Percentiles rank a stretch among this genome's conserved stretches.
Evolutionary conservation across 2,329 filamentous ascomycete genomes (phyloP).

Genomic region (Pyrenophora tritici-repentis): DNA sequence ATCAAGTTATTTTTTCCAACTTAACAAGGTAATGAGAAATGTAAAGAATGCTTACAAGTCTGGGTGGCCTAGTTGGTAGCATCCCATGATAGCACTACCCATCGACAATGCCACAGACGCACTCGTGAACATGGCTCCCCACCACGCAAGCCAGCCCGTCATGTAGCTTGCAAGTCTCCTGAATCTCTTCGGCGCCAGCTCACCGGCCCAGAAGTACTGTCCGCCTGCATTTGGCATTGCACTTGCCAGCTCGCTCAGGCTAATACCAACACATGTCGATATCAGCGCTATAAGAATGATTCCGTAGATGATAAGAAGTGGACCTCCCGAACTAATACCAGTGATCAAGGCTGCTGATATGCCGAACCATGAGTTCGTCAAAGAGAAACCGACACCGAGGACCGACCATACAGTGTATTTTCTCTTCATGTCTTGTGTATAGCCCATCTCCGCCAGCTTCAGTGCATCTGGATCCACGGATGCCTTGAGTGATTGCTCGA

Average conservation of each 20-base stretch:
- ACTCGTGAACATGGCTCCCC: conserved; percentile 60
- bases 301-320: conserved; percentile 56
- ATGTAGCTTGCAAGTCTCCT: conserved; percentile 54
- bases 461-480: conserved; percentile 48
- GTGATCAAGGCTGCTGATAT: conserved; percentile 56
- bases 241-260: conserved; percentile 55
- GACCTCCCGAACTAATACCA: conserved; percentile 57
- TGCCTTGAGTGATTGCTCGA: conserved; percentile 12
- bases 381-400: conserved; percentile 57
- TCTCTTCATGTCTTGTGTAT: conserved; percentile 54
- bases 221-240: conserved; percentile 58
- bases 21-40: neutral
- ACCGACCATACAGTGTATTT: conserved; percentile 57
- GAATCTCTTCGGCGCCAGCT: conserved; percentile 54
- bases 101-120: conserved; percentile 58
- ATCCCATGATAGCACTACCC: conserved; percentile 56
- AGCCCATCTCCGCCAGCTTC: conserved; percentile 56
- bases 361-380: conserved; percentile 59
- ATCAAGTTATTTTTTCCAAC: neutral
- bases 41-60: conserved; percentile 52
- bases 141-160: conserved; percentile 59
- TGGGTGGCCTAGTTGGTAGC: conserved; percentile 58
- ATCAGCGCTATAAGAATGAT: conserved; percentile 54
- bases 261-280: conserved; percentile 53
- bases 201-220: conserved; percentile 58